These are phyloP conservation scores for Tuber melanosporum DNA, from an alignment of 495 filamentous ascomycete genomes.

Conservation along the genomic window DNA sequence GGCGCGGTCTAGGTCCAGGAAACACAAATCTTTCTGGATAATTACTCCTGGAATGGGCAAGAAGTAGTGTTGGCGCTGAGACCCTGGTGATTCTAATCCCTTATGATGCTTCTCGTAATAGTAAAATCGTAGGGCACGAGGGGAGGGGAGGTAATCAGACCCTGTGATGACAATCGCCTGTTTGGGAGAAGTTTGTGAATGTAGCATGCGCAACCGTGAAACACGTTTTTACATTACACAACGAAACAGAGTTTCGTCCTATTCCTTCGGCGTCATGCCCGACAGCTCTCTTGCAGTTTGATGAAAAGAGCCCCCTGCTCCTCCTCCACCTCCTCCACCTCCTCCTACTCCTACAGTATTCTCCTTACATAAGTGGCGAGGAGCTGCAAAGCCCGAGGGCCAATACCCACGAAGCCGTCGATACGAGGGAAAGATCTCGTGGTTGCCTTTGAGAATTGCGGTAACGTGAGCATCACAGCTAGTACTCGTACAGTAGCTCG, in stretches of 20 bases:
- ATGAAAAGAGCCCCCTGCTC: not conserved
- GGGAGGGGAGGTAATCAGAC: not conserved
- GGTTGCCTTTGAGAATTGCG: not conserved
- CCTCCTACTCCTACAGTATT: not conserved
- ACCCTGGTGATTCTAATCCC: not conserved
- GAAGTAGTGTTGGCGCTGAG: not conserved
- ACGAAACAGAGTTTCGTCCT: not conserved
- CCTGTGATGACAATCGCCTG: not conserved
- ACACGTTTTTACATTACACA: not conserved
- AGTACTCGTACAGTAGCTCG: not conserved
- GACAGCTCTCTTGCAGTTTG: not conserved
- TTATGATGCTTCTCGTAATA: not conserved
- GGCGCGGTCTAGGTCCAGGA: not conserved
- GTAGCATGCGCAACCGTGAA: not conserved
- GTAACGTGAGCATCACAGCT: not conserved
- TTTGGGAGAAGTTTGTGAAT: not conserved
- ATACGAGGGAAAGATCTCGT: not conserved
- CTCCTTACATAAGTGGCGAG: slow-evolving; percentile 3
- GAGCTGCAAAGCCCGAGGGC: not conserved
- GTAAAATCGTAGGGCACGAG: not conserved
- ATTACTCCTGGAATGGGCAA: not conserved
- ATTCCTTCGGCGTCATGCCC: not conserved
- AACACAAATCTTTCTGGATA: not conserved
- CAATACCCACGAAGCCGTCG: not conserved
- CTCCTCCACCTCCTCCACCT: not conserved